Evolutionary conservation across 1,284 basidiomycete genomes (phyloP), one percentile per base, ranked within the genome.

Genomic region (Boletus hoseneyae): DNA sequence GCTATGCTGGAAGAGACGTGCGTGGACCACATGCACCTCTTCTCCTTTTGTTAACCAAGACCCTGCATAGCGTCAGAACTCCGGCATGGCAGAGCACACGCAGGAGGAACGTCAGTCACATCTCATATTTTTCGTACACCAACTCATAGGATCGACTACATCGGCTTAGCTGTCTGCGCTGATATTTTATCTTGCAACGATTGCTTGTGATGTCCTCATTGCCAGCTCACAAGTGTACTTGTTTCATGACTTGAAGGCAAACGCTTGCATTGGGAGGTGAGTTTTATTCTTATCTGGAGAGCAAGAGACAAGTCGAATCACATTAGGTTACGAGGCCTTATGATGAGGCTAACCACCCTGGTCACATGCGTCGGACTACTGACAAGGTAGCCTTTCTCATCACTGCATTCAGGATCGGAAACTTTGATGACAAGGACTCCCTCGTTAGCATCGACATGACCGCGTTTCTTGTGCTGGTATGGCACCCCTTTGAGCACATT

Each of bases 351-450:
- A 34, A 69, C 60, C 2, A 44, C 68, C 12, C 40, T 65, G 30
- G 64, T 69, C 7, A 50, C 69, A 41, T 66, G 69, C 13, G 64
- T 69, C 2, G 65, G 64, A 15, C 35, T 66, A 30, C 33, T 66
- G 34, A 66, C 64, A 23, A 65, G 65, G 67, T 69, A 56, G 15
- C 3, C 13, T 34, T 13, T 39, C 1, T 15, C 13, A 16, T 16
- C 16, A 16, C 16, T 16, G 16, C 16, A 16, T 16, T 16, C 16
- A 16, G 16, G 16, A 16, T 16, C 16, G 16, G 16, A 16, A 16
- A 16, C 16, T 16, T 16, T 16, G 1, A 16, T 16, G 16, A 16
- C 16, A 16, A 16, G 16, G 16, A 16, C 16, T 16, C 16, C 16
- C 16, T 16, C 16, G 16, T 40, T 12, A 66, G 64, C 21, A 18